Evolutionary conservation across 495 filamentous ascomycete genomes (phyloP).

Genomic region (Cercophora sp.): DNA sequence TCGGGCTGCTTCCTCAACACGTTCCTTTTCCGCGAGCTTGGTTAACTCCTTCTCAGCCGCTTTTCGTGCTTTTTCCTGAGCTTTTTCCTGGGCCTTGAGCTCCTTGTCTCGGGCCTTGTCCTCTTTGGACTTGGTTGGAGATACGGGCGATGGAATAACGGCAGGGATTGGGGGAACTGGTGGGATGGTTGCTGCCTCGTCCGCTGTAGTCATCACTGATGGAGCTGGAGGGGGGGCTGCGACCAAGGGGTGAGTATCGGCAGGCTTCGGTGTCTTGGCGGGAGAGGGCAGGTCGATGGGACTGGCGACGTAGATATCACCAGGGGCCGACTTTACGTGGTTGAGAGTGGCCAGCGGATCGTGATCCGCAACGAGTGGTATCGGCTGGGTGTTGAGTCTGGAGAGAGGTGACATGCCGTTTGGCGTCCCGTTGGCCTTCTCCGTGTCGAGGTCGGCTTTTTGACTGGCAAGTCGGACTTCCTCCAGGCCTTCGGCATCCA

Average conservation of each 20-base stretch:
- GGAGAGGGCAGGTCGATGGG: slow-evolving; percentile 21
- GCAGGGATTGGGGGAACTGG: slow-evolving; percentile 18
- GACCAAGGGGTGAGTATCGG: slow-evolving; percentile 24
- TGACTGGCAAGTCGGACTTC: slow-evolving; percentile 54
- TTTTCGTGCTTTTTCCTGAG: slow-evolving; percentile 64
- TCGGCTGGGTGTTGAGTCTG: slow-evolving; percentile 39
- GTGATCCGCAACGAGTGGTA: slow-evolving; percentile 43
- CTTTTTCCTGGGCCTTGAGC: slow-evolving; percentile 53
- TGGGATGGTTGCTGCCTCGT: slow-evolving; percentile 32
- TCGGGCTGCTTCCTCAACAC: slow-evolving; percentile 20
- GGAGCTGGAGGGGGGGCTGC: slow-evolving; percentile 29
- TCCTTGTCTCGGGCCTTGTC: slow-evolving; percentile 52
- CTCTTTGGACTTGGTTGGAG: slow-evolving; percentile 43
- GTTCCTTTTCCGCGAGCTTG: slow-evolving; percentile 52
- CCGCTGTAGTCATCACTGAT: slow-evolving; percentile 22
- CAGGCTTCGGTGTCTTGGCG: slow-evolving; percentile 9
- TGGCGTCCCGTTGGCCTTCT: slow-evolving; percentile 36
- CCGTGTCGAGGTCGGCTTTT: slow-evolving; percentile 49
- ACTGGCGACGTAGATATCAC: slow-evolving; percentile 24
- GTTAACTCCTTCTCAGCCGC: slow-evolving; percentile 62
- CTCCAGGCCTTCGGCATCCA: slow-evolving; percentile 76
- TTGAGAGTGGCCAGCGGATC: slow-evolving; percentile 53
- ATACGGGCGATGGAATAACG: neutral
- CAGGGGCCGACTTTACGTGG: slow-evolving; percentile 59
- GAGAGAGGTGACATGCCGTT: slow-evolving; percentile 23